Percentiles rank a stretch among this genome's conserved stretches.
Evolutionary conservation across 208 protist genomes (phyloP).

Genomic region (Porcisia deanei): DNA sequence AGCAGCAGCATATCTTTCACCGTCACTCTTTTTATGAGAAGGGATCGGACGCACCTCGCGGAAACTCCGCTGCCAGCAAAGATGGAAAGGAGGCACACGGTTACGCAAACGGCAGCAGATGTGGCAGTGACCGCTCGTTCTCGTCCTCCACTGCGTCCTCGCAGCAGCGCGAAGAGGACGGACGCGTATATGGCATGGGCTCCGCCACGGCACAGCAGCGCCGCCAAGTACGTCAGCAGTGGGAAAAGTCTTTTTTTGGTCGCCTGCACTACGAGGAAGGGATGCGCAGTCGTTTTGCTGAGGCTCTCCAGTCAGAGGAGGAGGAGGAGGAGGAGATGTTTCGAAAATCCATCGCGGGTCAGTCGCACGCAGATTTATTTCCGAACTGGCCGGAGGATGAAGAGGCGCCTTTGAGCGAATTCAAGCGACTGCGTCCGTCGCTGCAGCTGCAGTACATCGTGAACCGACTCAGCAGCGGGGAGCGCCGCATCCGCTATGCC

Average conservation of each 20-base stretch:
- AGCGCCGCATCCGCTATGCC: slow-evolving; percentile 77
- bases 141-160: slow-evolving; percentile 21
- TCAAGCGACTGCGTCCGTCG: slow-evolving; percentile 44
- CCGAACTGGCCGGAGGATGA: slow-evolving; percentile 75
- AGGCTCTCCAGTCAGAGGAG: slow-evolving; percentile 59
- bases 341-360: slow-evolving; percentile 14
- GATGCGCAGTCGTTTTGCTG: slow-evolving; percentile 75
- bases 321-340: slow-evolving; percentile 24
- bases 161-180: slow-evolving; percentile 11
- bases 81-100: background rate
- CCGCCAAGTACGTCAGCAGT: slow-evolving; percentile 51
- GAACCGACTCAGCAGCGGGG: slow-evolving; percentile 70
- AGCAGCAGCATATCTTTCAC: slow-evolving; percentile 42
- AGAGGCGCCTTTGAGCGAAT: slow-evolving; percentile 59
- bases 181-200: slow-evolving; percentile 25
- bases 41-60: slow-evolving; percentile 24
- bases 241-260: slow-evolving; percentile 90
- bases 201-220: slow-evolving; percentile 67
- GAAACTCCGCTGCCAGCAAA: background rate
- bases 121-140: background rate
- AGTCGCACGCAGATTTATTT: slow-evolving; percentile 49
- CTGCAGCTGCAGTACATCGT: slow-evolving; percentile 75
- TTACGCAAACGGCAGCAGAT: background rate
- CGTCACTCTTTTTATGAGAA: slow-evolving; percentile 56
- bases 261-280: slow-evolving; percentile 78